These are phyloP conservation scores for Suhomyces coccinellae DNA, from an alignment of 1,139 yeast genomes.

Conservation along the genomic window DNA sequence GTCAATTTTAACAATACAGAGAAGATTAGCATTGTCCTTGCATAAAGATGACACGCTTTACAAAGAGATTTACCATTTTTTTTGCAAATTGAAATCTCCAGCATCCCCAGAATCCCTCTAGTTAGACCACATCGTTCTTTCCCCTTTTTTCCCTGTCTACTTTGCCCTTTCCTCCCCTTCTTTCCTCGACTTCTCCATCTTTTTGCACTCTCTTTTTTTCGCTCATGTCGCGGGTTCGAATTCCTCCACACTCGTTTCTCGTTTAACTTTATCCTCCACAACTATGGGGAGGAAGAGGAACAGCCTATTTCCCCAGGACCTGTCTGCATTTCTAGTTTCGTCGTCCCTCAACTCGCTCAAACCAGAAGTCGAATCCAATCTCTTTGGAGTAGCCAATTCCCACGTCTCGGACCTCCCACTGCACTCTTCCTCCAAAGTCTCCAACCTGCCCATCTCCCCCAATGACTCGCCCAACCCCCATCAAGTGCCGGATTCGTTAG, in stretches of 20 bases:
- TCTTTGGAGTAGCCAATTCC: slow-evolving; percentile 9
- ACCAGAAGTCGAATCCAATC: slow-evolving; percentile 10
- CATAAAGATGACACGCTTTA: slow-evolving; percentile 98
- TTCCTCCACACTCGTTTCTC: slow-evolving; percentile 1
- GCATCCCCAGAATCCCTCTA: not conserved
- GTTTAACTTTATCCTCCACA: not conserved
- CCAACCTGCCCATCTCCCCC: not conserved
- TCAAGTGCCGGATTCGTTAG: slow-evolving; percentile 12
- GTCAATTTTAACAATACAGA: slow-evolving; percentile 85
- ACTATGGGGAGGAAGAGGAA: slow-evolving; percentile 13
- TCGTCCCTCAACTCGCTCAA: slow-evolving; percentile 4
- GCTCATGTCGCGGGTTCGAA: slow-evolving; percentile 12
- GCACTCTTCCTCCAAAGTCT: not conserved
- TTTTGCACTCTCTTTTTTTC: not conserved
- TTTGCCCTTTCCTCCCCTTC: not conserved
- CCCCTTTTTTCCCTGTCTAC: not conserved
- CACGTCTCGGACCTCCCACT: not conserved
- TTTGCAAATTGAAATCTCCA: slow-evolving; percentile 22
- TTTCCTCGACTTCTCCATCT: not conserved
- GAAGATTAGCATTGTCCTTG: slow-evolving; percentile 99
- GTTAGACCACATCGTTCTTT: not conserved
- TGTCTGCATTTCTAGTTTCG: slow-evolving; percentile 5
- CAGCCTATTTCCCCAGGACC: slow-evolving; percentile 16
- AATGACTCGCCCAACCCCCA: not conserved
- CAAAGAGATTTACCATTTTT: slow-evolving; percentile 89